phyloP scores from a whole-genome alignment of 2,329 filamentous ascomycete genomes.

The Ustulina deusta region DNA sequence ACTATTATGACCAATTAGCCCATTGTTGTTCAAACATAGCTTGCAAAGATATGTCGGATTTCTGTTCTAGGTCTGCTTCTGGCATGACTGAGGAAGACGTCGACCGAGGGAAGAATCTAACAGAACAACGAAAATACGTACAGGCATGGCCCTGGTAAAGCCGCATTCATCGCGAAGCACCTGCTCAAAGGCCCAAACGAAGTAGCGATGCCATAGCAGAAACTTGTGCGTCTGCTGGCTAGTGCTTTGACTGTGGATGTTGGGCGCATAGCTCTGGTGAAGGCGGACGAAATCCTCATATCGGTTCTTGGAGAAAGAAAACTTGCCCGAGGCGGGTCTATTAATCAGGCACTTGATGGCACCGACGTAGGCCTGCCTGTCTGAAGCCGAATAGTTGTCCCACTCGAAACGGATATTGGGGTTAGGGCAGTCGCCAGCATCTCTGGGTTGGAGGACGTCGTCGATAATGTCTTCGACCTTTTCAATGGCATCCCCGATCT shows the following conservation, averaged over 20 bases:
- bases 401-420: conserved; percentile 51
- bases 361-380: conserved; percentile 48
- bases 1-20: conserved; percentile 33
- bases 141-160: conserved; percentile 49
- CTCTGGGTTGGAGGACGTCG: conserved; percentile 18
- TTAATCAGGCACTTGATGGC: conserved; percentile 50
- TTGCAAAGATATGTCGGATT: not conserved
- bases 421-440: conserved; percentile 44
- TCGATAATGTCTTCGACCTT: conserved; percentile 21
- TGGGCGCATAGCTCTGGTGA: conserved; percentile 50
- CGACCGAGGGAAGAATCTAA: not conserved
- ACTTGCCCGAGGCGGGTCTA: conserved; percentile 46
- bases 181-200: conserved; percentile 49
- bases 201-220: conserved; percentile 53
- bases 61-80: not conserved
- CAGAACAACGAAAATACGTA: conserved; percentile 22
- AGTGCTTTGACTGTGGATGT: conserved; percentile 51
- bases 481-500: conserved; percentile 9
- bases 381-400: conserved; percentile 49
- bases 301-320: conserved; percentile 46
- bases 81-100: not conserved
- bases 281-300: conserved; percentile 52
- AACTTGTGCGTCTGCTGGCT: conserved; percentile 50
- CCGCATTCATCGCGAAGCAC: conserved; percentile 51
- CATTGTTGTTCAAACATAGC: not conserved